Evolutionary conservation across 805 yeast species (phyloP), one percentile per base, ranked within the genome.

Genomic region (Yarrowia alimentaria): DNA sequence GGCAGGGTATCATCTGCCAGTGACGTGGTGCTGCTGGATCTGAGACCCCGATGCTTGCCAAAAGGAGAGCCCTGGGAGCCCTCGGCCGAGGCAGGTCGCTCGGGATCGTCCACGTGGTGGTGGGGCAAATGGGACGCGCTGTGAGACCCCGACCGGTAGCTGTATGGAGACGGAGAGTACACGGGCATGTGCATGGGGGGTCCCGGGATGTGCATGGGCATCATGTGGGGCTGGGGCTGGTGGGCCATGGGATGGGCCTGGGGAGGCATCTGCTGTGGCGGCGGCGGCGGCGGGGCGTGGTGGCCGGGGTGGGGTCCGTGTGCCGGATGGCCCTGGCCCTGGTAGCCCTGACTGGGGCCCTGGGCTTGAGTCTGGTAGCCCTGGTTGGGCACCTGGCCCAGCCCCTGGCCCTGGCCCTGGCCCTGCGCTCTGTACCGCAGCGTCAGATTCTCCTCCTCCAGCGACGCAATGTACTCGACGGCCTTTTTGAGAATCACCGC

Each of bases 401-500:
- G 48, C 3, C 45, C 38, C 12, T 28, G 51, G 5, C 14, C 38
- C 6, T 29, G 40, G 4, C 22, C 43, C 13, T 25, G 40, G 10
- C 30, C 33, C 1, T 31, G 38, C 12, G 54, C 50, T 4, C 52
- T 52, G 51, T 54, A 52, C 10, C 62, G 32, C 22, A 52, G 31
- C 12, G 21, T 42, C 24, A 37, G 18, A 10, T 57, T 38, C 48
- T 61, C 64, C 42, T 58, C 60, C 45, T 73, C 72, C 29, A 73
- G 58, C 5, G 62, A 54, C 24, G 68, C 66, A 35, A 73, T 73
- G 56, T 73, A 71, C 45, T 70, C 73, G 6, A 68, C 71, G 1
- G 74, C 66, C 57, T 71, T 71, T 34, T 65, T 68, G 38, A 73
- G 61, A 12, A 72, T 68, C 47, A 65, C 66, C 0, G 76, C 75